Conservation (phyloP, 176 grass and related monocot species). For the Triticum urartu region DNA sequence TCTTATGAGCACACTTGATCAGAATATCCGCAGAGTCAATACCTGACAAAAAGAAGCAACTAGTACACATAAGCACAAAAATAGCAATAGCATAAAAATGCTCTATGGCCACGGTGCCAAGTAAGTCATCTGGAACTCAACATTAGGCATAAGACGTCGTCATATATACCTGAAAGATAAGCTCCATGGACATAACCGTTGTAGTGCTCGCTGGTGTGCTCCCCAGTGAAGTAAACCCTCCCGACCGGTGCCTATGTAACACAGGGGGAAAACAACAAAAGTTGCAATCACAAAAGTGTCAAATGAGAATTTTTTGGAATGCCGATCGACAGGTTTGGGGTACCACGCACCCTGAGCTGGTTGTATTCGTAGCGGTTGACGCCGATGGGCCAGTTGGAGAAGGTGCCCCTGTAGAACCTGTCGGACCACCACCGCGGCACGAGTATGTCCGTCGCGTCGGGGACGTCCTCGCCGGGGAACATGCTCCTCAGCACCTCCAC, state of each 20-base stretch:
- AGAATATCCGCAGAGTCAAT: constrained; percentile 57
- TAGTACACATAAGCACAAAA: neutral
- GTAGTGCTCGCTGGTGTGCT: constrained; percentile 72
- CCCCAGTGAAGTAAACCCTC: constrained; percentile 74
- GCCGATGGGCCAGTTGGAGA: constrained; percentile 70
- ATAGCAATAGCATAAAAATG: neutral
- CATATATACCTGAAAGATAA: constrained; percentile 52
- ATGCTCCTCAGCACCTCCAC: constrained; percentile 55
- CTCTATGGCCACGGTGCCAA: neutral
- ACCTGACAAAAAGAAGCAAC: neutral
- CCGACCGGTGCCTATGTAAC: constrained; percentile 45
- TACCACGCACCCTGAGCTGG: constrained; percentile 58
- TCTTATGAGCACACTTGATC: constrained; percentile 43
- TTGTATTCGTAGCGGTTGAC: constrained; percentile 62
- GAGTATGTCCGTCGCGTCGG: constrained; percentile 52
- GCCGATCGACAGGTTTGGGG: neutral
- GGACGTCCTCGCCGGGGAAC: constrained; percentile 49
- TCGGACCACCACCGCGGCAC: constrained; percentile 66
- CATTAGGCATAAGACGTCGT: neutral
- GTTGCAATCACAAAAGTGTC: neutral
- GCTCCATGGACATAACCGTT: constrained; percentile 75
- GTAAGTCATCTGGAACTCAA: neutral
- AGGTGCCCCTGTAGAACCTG: constrained; percentile 58
- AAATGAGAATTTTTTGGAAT: neutral
- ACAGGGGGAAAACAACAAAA: too few species aligned